phyloP scores from a whole-genome alignment of 176 grass and related monocot species.

The Rhynchospora pubera region DNA sequence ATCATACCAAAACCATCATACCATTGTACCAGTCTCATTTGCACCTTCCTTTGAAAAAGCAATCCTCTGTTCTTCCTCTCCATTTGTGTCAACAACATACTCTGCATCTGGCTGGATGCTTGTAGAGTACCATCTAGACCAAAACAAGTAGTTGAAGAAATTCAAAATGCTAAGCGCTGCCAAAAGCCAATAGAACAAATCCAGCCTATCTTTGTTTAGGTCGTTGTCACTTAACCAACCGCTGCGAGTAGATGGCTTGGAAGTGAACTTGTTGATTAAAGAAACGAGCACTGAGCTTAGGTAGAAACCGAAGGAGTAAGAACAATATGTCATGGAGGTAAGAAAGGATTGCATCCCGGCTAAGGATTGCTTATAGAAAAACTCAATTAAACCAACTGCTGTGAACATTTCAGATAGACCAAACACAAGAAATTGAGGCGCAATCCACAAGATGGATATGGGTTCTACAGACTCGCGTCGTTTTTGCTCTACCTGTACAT shows the following conservation, averaged over 20 bases:
- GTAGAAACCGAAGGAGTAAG: conserved; percentile 93
- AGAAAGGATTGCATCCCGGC: conserved; percentile 78
- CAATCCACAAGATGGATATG: conserved; percentile 70
- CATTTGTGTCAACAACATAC: conserved; percentile 15
- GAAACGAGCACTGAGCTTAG: conserved; percentile 84
- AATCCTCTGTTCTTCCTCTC: conserved; percentile 30
- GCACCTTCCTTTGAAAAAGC: conserved; percentile 1
- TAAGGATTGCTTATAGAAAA: conserved; percentile 91
- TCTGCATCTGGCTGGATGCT: conserved; percentile 36
- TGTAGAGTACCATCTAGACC: conserved; percentile 66
- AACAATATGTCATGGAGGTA: conserved; percentile 93
- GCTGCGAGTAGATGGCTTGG: not conserved
- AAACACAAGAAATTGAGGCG: conserved; percentile 79
- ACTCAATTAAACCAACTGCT: conserved; percentile 81
- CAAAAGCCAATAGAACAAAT: conserved; percentile 87
- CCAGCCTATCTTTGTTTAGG: conserved; percentile 80
- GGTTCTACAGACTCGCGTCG: not conserved
- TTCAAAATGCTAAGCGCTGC: conserved; percentile 62
- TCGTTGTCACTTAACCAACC: conserved; percentile 87
- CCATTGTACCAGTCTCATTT: conserved; percentile 11
- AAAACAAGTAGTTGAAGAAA: conserved; percentile 83
- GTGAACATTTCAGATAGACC: conserved; percentile 96
- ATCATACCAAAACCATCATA: not conserved
- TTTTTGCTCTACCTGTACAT: conserved; percentile 32
- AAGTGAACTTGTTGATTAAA: conserved; percentile 55